Conservation (phyloP, 164 flowering plant species). For the Macadamia tetraphylla region DNA sequence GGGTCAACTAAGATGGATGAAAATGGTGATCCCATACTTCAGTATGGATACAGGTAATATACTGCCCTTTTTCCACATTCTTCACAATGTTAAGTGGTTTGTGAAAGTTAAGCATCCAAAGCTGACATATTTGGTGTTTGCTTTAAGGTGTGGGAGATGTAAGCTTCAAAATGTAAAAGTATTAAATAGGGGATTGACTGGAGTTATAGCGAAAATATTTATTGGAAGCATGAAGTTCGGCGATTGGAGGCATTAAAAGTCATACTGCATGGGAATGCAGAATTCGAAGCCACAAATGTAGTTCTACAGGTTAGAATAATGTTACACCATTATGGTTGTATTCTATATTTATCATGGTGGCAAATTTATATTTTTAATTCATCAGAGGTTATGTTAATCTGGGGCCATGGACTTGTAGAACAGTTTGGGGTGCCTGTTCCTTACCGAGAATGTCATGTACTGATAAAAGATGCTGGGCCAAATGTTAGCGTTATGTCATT, state of each 20-base stretch:
- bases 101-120: not conserved
- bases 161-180: slow-evolving; percentile 67
- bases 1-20: slow-evolving; percentile 46
- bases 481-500: too few species aligned
- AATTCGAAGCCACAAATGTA: slow-evolving; percentile 86
- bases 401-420: too few species aligned
- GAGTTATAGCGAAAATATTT: slow-evolving; percentile 52
- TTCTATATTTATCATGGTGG: too few species aligned
- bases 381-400: not conserved
- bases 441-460: too few species aligned
- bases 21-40: slow-evolving; percentile 52
- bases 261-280: slow-evolving; percentile 92
- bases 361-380: not conserved
- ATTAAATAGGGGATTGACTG: slow-evolving; percentile 75
- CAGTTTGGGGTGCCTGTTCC: too few species aligned
- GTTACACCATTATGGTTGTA: not conserved
- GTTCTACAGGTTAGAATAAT: slow-evolving; percentile 45
- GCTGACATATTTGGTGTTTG: slow-evolving; percentile 2
- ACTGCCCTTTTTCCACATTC: not conserved
- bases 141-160: slow-evolving; percentile 78
- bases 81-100: not conserved
- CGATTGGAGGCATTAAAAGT: slow-evolving; percentile 63
- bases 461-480: too few species aligned
- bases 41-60: slow-evolving; percentile 77
- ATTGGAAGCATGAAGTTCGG: slow-evolving; percentile 84